Percentiles rank a stretch among this genome's conserved stretches.
Evolutionary conservation across 345 rosid species (phyloP).

Genomic region (Adansonia digitata): DNA sequence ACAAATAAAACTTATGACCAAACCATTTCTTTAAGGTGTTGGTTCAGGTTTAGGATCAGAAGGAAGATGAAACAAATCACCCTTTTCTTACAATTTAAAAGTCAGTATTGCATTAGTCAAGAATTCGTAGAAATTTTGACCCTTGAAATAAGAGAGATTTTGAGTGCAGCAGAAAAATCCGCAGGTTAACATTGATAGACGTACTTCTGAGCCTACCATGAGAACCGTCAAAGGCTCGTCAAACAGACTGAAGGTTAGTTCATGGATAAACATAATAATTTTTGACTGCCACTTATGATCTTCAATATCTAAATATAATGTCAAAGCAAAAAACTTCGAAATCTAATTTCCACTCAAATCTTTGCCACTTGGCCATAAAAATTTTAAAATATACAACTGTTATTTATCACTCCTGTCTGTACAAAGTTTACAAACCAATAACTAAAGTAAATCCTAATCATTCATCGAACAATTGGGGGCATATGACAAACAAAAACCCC

Average conservation of each 20-base stretch:
- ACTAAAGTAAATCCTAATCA: not conserved
- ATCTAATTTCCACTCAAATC: not conserved
- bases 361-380: not conserved
- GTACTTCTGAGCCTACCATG: not conserved
- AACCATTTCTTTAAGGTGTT: not conserved
- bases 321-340: not conserved
- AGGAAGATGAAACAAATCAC: not conserved
- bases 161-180: not conserved
- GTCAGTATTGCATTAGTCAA: not conserved
- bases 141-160: not conserved
- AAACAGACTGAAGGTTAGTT: not conserved
- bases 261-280: not conserved
- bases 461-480: slow-evolving; percentile 1
- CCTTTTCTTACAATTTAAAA: not conserved
- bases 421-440: slow-evolving; percentile 5
- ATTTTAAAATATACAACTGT: not conserved
- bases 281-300: not conserved
- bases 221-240: not conserved
- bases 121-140: not conserved
- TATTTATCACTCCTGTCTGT: slow-evolving; percentile 6
- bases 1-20: not conserved
- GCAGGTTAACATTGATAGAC: not conserved
- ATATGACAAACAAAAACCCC: slow-evolving; percentile 16
- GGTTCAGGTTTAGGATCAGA: not conserved
- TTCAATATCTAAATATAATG: not conserved